These are phyloP conservation scores for Bathelium albidoporum DNA, from an alignment of 495 filamentous ascomycete genomes.

Conservation along the genomic window DNA sequence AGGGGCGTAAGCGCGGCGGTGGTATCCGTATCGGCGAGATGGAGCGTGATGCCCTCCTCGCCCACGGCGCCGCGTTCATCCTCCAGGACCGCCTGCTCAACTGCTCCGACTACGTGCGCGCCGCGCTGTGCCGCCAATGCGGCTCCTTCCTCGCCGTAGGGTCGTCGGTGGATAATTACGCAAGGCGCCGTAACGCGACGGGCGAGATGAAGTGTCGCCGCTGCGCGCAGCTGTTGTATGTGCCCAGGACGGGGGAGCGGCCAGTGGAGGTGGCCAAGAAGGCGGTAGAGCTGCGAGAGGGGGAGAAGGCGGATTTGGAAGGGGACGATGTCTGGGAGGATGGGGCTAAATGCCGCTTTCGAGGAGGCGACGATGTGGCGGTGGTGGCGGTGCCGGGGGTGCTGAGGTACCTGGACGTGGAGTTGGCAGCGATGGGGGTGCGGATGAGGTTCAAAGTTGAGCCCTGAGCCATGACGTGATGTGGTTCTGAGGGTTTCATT, in stretches of 20 bases:
- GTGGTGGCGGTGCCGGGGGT: constrained; percentile 87
- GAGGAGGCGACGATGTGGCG: constrained; percentile 83
- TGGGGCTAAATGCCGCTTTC: constrained; percentile 65
- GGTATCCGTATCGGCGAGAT: constrained; percentile 99
- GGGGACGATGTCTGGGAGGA: constrained; percentile 64
- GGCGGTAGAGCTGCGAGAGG: neutral
- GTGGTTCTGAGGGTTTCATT: too few species aligned
- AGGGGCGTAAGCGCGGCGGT: constrained; percentile 88
- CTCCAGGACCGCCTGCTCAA: constrained; percentile 93
- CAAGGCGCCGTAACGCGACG: constrained; percentile 35
- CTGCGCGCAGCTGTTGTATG: constrained; percentile 58
- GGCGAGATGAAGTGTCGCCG: constrained; percentile 73
- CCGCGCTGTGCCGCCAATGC: constrained; percentile 80
- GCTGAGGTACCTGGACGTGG: constrained; percentile 85
- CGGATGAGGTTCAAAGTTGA: constrained; percentile 79
- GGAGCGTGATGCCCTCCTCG: constrained; percentile 90
- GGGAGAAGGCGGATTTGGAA: constrained; percentile 1
- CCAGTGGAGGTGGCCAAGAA: neutral
- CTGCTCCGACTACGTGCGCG: constrained; percentile 79
- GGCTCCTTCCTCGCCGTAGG: constrained; percentile 80
- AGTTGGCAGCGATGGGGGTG: constrained; percentile 87
- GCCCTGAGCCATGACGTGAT: constrained; percentile 32
- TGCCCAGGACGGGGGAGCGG: constrained; percentile 16
- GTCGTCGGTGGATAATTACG: constrained; percentile 53
- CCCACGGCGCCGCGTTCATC: constrained; percentile 89